Evolutionary conservation across 352 stramenopile genomes (phyloP), one percentile per base, ranked within the genome.

Genomic region (Pseudoperonospora humuli): DNA sequence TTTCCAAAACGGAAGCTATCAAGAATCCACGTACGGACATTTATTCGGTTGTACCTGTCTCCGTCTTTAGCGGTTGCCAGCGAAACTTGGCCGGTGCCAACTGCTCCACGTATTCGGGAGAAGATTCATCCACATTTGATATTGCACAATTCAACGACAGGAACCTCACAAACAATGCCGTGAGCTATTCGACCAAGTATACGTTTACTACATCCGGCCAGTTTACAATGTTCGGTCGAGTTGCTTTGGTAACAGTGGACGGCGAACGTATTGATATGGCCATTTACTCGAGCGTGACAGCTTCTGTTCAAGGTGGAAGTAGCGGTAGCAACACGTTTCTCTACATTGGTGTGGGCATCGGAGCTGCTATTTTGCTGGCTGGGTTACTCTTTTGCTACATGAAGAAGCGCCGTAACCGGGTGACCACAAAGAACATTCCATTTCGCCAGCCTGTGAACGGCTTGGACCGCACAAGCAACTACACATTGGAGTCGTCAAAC

Each of bases 251-350:
- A 39, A 86, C 73, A 19, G 60, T 74, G 20, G 77, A 90, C 48
- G 77, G 77, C 11, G 59, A 80, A 14, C 77, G 75, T 21, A 67
- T 90, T 49, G 75, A 90, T 34, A 86, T 87, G 75, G 77, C 77
- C 10, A 79, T 90, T 23, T 90, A 90, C 57, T 86, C 74, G 31
- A 79, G 57, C 24, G 52, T 87, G 24, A 64, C 64, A 7, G 77
- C 84, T 19, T 65, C 75, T 13, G 64, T 84, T n/a, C 45, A 68
- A 0, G 57, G 50, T 26, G 63, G 63, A 17, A 82, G 64, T 25
- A 63, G 57, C 2, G 61, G 57, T 13, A 73, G 72, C 39, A 65
- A 64, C 20, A 21, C 74, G 14, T 86, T 87, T 40, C 39, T 90
- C 15, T 87, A 86, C 58, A 59, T 86, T 28, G 75, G 75, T n/a